Conservation (phyloP, 106 monocot species). For the Acorus gramineus region DNA sequence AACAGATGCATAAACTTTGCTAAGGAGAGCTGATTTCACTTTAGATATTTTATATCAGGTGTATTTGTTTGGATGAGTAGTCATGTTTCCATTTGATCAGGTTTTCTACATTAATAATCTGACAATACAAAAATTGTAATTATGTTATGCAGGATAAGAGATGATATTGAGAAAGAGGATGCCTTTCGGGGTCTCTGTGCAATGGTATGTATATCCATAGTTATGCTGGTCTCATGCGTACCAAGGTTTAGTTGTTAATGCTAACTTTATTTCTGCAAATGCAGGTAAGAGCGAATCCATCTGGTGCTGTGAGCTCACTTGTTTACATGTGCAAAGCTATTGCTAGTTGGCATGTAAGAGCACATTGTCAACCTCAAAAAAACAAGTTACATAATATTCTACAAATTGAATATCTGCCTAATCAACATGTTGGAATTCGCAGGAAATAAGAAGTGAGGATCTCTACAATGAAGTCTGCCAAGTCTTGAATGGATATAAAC, state of each 20-base stretch:
- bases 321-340: slow-evolving; percentile 61
- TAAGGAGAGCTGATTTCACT: not conserved
- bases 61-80: too few species aligned
- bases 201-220: slow-evolving; percentile 32
- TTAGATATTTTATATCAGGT: too few species aligned
- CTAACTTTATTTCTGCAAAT: not conserved
- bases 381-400: not conserved
- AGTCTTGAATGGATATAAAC: slow-evolving; percentile 83
- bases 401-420: not conserved
- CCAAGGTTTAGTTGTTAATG: not conserved
- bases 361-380: not conserved
- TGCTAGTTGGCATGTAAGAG: slow-evolving; percentile 96
- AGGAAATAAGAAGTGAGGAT: slow-evolving; percentile 90
- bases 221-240: too few species aligned
- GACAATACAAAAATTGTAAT: too few species aligned
- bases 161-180: slow-evolving; percentile 97
- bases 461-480: slow-evolving; percentile 69
- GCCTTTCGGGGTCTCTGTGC: slow-evolving; percentile 93
- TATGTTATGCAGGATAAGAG: slow-evolving; percentile 67
- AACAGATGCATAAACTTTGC: too few species aligned
- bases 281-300: slow-evolving; percentile 81
- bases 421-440: slow-evolving; percentile 6
- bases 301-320: slow-evolving; percentile 56
- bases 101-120: not conserved
- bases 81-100: not conserved